Conservation (phyloP, 139 green algal genomes). For the Closterium sp. region DNA sequence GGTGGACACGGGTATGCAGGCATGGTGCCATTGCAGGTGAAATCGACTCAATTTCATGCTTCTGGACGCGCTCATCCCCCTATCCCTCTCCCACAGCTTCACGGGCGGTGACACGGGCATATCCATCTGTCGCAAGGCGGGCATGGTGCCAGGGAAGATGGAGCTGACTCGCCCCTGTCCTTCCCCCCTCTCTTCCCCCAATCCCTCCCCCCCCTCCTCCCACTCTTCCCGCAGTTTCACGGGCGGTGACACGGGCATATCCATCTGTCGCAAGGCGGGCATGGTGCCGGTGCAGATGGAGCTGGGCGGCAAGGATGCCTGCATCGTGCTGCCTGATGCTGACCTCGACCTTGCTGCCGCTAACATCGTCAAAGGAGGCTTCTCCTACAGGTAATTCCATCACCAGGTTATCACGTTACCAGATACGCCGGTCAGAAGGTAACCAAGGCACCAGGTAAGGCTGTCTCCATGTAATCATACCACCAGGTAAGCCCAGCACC, state of each 20-base stretch:
- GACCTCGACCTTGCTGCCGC: constrained; percentile 83
- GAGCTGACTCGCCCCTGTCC: neutral
- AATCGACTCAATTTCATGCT: no score
- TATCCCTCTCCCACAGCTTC: constrained; percentile 40
- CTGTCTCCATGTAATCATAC: neutral
- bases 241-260: constrained; percentile 60
- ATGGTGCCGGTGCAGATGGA: constrained; percentile 97
- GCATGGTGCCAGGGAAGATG: constrained; percentile 94
- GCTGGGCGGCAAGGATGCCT: constrained; percentile 95
- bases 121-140: constrained; percentile 78
- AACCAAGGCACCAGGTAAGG: constrained; percentile 70
- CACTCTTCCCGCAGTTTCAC: constrained; percentile 45
- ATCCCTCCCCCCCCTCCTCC: neutral
- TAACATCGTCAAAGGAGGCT: constrained; percentile 91
- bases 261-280: constrained; percentile 80
- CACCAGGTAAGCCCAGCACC: no score
- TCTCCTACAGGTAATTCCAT: constrained; percentile 69
- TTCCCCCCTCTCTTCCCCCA: neutral
- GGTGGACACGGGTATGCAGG: no score
- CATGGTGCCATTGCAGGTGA: constrained; percentile 93
- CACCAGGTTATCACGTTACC: neutral
- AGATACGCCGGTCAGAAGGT: no score
- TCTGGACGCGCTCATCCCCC: no score
- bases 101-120: constrained; percentile 61
- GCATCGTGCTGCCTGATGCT: constrained; percentile 83